Percentiles rank a stretch among this genome's conserved stretches.
These are phyloP conservation scores for Berberis vulgaris DNA, from an alignment of 164 flowering plant species.

Conservation along the genomic window DNA sequence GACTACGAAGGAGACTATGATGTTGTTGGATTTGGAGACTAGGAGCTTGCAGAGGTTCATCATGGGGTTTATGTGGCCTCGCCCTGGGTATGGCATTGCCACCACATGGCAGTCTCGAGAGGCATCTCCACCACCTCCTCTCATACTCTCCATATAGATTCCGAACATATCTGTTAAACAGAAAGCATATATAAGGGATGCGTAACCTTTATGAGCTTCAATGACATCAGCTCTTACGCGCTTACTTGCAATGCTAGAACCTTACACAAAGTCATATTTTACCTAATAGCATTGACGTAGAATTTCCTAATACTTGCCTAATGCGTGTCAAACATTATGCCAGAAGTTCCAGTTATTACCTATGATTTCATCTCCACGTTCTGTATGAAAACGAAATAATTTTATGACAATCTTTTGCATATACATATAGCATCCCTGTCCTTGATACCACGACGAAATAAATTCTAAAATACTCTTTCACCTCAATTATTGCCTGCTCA, in stretches of 20 bases:
- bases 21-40: neutral
- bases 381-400: too few species aligned
- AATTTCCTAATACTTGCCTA: neutral
- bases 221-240: too few species aligned
- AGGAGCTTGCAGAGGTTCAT: constrained; percentile 46
- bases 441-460: too few species aligned
- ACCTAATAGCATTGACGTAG: neutral
- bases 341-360: constrained; percentile 9
- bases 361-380: too few species aligned
- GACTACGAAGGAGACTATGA: neutral
- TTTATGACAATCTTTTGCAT: too few species aligned
- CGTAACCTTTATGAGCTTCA: too few species aligned
- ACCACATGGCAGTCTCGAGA: constrained; percentile 26
- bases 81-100: constrained; percentile 44
- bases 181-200: neutral
- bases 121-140: neutral
- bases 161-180: neutral
- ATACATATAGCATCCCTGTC: too few species aligned
- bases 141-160: neutral
- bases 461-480: too few species aligned
- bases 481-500: too few species aligned
- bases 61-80: constrained; percentile 66
- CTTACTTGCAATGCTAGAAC: too few species aligned
- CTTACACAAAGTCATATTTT: neutral
- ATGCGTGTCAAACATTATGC: neutral